Conservation (phyloP, 352 stramenopile genomes). For the Globisporangium apiculatum region DNA sequence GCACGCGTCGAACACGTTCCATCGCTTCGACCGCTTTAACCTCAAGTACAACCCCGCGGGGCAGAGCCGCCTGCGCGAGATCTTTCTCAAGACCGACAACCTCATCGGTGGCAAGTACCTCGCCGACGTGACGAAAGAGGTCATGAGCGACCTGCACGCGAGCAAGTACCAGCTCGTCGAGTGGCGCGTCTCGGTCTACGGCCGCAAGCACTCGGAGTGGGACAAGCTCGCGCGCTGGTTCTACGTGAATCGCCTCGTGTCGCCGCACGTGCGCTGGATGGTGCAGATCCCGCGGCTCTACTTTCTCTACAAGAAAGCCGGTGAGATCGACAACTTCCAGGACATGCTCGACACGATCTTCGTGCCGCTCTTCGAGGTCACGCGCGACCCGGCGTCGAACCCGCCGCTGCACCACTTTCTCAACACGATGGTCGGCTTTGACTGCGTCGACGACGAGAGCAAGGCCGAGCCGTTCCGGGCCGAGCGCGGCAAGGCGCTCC, state of each 20-base stretch:
- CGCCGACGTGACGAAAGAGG: slow-evolving; percentile 94
- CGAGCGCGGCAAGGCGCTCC: slow-evolving; percentile 67
- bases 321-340: slow-evolving; percentile 92
- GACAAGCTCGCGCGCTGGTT: slow-evolving; percentile 96
- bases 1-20: slow-evolving; percentile 98
- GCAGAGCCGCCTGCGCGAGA: slow-evolving; percentile 93
- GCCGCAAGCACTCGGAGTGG: slow-evolving; percentile 93
- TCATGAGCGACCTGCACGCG: slow-evolving; percentile 81
- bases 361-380: slow-evolving; percentile 96
- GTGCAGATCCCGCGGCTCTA: slow-evolving; percentile 97
- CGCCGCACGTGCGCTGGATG: slow-evolving; percentile 96
- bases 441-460: slow-evolving; percentile 99
- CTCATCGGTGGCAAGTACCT: slow-evolving; percentile 94
- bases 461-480: slow-evolving; percentile 86
- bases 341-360: slow-evolving; percentile 99
- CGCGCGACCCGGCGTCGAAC: slow-evolving; percentile 91
- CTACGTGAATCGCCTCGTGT: slow-evolving; percentile 87
- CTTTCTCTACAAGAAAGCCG: slow-evolving; percentile 92
- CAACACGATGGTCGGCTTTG: slow-evolving; percentile 95
- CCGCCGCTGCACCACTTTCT: slow-evolving; percentile 90
- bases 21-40: slow-evolving; percentile 99
- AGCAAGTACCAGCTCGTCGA: slow-evolving; percentile 95
- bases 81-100: slow-evolving; percentile 99
- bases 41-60: slow-evolving; percentile 97
- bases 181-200: slow-evolving; percentile 94